Conservation (phyloP, 495 filamentous ascomycete species). For the Hypoxylon perforatum region DNA sequence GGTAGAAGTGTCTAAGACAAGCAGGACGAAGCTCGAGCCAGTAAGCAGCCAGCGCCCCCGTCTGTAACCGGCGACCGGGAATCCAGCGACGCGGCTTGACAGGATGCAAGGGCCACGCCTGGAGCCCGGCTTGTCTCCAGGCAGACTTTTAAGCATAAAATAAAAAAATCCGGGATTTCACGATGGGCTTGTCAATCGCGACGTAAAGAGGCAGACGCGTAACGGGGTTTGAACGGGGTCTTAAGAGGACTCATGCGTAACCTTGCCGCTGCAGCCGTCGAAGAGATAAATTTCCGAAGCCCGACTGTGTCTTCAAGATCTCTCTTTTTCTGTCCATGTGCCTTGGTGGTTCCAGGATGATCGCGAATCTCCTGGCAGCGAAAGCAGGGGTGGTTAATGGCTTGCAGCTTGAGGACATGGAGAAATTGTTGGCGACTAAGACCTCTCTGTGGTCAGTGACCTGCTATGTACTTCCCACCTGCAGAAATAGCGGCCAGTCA, state of each 20-base stretch:
- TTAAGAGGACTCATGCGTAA: constrained; percentile 9
- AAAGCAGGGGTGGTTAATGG: constrained; percentile 11
- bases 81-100: constrained; percentile 27
- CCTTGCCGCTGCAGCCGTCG: constrained; percentile 39
- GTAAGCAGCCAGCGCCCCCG: constrained; percentile 4
- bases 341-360: constrained; percentile 32
- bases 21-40: too few species aligned
- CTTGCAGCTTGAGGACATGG: constrained; percentile 11
- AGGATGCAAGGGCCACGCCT: constrained; percentile 32
- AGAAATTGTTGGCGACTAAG: constrained; percentile 19
- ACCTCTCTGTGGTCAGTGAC: constrained; percentile 18
- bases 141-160: constrained; percentile 31
- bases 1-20: too few species aligned
- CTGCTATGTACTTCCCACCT: constrained; percentile 9
- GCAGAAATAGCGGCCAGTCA: constrained; percentile 2
- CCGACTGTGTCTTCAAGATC: constrained; percentile 28
- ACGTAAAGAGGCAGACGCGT: background rate
- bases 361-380: constrained; percentile 22
- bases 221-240: constrained; percentile 14
- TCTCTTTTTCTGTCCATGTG: background rate
- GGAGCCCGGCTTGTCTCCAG: constrained; percentile 14
- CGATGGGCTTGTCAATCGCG: background rate
- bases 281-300: constrained; percentile 35
- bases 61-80: constrained; percentile 23
- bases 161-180: too few species aligned